Evolutionary conservation across 345 rosid species (phyloP).

Genomic region (Sonneratia caseolaris): DNA sequence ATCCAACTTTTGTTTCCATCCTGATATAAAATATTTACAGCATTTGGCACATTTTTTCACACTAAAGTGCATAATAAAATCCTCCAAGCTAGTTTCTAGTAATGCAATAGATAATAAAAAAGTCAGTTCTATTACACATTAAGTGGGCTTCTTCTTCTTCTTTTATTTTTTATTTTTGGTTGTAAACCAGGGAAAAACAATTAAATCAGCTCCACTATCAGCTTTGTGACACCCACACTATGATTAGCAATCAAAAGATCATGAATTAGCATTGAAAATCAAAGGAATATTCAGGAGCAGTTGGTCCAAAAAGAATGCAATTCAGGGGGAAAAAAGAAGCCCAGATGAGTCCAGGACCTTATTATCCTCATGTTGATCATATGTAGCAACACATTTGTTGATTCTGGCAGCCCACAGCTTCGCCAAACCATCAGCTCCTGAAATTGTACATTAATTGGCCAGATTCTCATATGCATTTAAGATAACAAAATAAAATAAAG

Average conservation of each 20-base stretch:
- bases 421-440: conserved; percentile 94
- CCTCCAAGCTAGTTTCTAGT: no score
- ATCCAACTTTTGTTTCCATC: no score
- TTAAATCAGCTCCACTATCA: no score
- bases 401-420: conserved; percentile 85
- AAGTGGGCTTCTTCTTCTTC: no score
- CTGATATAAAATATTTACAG: no score
- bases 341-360: conserved; percentile 41
- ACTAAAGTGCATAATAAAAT: no score
- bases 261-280: background rate
- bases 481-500: conserved; percentile 7
- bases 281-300: background rate
- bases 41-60: no score
- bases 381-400: conserved; percentile 80
- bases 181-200: no score
- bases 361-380: conserved; percentile 75
- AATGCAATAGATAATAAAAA: no score
- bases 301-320: background rate
- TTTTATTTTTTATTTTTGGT: no score
- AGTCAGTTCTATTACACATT: no score
- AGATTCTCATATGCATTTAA: background rate
- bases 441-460: conserved; percentile 14
- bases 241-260: background rate
- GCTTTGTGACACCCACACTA: background rate
- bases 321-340: background rate